Evolutionary conservation across 139 green algal species (phyloP).

Genomic region (Ettlia oleoabundans): DNA sequence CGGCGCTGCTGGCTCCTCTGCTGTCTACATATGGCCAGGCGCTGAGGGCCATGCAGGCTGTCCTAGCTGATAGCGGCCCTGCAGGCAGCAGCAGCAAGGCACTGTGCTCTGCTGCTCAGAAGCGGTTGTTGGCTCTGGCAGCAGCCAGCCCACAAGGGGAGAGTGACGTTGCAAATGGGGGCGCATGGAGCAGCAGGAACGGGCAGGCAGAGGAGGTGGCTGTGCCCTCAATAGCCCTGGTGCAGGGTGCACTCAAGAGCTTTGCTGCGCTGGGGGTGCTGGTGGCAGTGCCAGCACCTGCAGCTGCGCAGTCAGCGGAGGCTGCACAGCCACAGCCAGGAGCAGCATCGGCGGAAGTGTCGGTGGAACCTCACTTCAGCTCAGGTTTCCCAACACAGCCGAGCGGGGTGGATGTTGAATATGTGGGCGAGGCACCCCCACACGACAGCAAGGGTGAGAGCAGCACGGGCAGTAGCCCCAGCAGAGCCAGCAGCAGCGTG

Average conservation of each 20-base stretch:
- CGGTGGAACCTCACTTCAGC: not conserved
- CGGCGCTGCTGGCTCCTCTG: slow-evolving; percentile 31
- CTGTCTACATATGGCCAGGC: slow-evolving; percentile 27
- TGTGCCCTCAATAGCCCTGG: slow-evolving; percentile 1
- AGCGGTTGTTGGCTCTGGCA: slow-evolving; percentile 2
- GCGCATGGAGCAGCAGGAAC: not conserved
- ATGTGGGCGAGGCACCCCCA: not conserved
- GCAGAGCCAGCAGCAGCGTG: too few species aligned
- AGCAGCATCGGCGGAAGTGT: not conserved
- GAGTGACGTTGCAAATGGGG: not conserved
- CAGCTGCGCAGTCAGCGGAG: too few species aligned
- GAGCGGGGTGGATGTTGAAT: not conserved
- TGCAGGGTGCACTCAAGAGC: slow-evolving; percentile 11
- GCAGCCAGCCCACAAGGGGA: not conserved
- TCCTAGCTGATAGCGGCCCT: not conserved
- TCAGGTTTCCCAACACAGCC: not conserved
- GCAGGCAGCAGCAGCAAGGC: not conserved
- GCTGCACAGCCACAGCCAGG: not conserved
- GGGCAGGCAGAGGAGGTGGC: not conserved
- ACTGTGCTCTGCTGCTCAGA: slow-evolving; percentile 1
- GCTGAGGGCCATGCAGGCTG: not conserved
- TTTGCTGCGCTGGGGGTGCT: not conserved
- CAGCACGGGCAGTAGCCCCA: too few species aligned
- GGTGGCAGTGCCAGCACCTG: not conserved
- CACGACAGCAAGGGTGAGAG: too few species aligned